Evolutionary conservation across 768 basidiomycete species (phyloP), one percentile per base, ranked within the genome.

Genomic region (Trametes elegans): DNA sequence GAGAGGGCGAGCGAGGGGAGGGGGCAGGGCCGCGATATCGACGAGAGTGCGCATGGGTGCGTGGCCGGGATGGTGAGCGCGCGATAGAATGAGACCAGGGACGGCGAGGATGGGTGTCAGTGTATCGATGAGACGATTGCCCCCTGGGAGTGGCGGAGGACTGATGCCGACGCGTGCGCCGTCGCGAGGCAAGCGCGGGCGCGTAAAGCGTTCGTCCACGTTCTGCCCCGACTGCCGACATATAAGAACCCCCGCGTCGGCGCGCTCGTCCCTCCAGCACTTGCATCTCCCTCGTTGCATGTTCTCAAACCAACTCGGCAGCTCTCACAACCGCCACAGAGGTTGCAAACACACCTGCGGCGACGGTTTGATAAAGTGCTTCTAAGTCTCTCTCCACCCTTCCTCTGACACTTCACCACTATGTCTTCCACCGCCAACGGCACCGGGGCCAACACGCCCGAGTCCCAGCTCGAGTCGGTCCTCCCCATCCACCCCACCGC

Each of bases 231-330:
- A 18, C 35, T 19, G 11, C 56, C 4, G 35, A 19, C 13, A 29
- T 52, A 52, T 57, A 52, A 52, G 32, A 40, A 45, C 45, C 38
- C 26, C 31, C 49, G 42, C 24, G 16, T 34, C 49, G 29, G 31
- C 38, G 0, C 26, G 26, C 29, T 34, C 52, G 6, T 34, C 53
- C 18, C 45, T 38, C 42, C 47, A 21, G 14, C 29, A 36, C 48
- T 39, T 40, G 44, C 40, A 29, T 44, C 45, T 47, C 47, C 60
- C 53, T 51, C 49, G 65, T 91, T 59, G 88, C 82, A 94, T 94
- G 93, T 96, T 87, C 90, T 91, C 89, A 62, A 94, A 95, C 89
- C 86, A 87, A 72, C 88, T 94, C 64, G 85, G 87, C 74, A 89
- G 87, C 73, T 77, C 83, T 63, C 93, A 95, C 78, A 95, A 95